Evolutionary conservation across 768 basidiomycete species (phyloP).

Genomic region (Thelephora aurantiotincta): DNA sequence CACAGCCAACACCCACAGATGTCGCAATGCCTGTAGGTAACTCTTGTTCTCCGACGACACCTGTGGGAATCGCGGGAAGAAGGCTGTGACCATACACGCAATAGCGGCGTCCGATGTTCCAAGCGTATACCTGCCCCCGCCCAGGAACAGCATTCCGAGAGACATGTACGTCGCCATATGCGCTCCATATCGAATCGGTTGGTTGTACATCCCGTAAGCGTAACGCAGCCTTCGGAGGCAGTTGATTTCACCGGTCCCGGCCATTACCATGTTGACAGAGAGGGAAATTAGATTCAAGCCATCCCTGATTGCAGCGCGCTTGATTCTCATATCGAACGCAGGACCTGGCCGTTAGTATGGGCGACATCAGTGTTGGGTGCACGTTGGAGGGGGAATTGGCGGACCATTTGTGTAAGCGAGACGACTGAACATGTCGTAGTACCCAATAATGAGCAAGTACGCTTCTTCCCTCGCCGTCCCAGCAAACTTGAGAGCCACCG

Average conservation of each 20-base stretch:
- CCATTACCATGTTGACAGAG: conserved; percentile 87
- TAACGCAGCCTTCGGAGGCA: conserved; percentile 78
- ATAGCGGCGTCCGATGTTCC: conserved; percentile 88
- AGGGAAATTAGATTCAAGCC: conserved; percentile 81
- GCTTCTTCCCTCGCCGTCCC: conserved; percentile 89
- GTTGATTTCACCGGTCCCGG: conserved; percentile 89
- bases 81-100: conserved; percentile 77
- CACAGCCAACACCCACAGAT: conserved; percentile 91
- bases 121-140: conserved; percentile 82
- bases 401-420: conserved; percentile 54
- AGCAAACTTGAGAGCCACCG: conserved; percentile 83
- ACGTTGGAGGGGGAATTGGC: conserved; percentile 11
- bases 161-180: conserved; percentile 87
- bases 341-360: conserved; percentile 29
- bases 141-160: conserved; percentile 84
- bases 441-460: conserved; percentile 65
- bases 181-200: conserved; percentile 66
- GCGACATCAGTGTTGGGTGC: background rate
- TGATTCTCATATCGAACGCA: conserved; percentile 79
- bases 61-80: conserved; percentile 81
- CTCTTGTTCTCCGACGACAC: conserved; percentile 77
- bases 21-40: conserved; percentile 85
- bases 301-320: conserved; percentile 75
- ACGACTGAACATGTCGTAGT: conserved; percentile 69
- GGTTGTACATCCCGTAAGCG: conserved; percentile 76